Evolutionary conservation across 2,329 filamentous ascomycete species (phyloP).

Genomic region (Aspergillus quadrilineatus): DNA sequence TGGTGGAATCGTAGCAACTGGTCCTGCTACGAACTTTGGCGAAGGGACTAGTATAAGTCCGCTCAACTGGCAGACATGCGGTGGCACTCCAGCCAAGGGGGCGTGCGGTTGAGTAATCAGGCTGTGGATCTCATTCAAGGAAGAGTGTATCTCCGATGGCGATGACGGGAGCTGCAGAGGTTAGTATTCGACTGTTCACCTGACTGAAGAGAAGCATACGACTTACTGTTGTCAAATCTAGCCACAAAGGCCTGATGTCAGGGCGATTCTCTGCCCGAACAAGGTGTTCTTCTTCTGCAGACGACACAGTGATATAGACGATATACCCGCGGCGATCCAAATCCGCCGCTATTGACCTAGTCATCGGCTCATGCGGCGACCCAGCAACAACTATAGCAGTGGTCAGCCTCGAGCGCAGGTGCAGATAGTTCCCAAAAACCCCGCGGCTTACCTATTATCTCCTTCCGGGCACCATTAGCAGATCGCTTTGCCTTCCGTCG

Average conservation of each 20-base stretch:
- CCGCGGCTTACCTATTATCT: slow-evolving; percentile 63
- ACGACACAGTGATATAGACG: slow-evolving; percentile 84
- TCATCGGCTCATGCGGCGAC: slow-evolving; percentile 80
- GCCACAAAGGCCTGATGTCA: slow-evolving; percentile 76
- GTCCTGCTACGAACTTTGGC: slow-evolving; percentile 74
- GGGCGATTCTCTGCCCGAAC: slow-evolving; percentile 73
- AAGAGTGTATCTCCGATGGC: slow-evolving; percentile 55
- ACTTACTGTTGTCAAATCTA: slow-evolving; percentile 68
- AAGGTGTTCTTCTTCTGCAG: slow-evolving; percentile 77
- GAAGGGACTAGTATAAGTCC: slow-evolving; percentile 80
- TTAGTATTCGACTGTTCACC: slow-evolving; percentile 9
- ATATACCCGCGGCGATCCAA: slow-evolving; percentile 90
- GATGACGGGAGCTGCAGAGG: slow-evolving; percentile 58
- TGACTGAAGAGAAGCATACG: neutral
- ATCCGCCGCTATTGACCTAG: slow-evolving; percentile 78
- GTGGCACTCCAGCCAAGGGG: slow-evolving; percentile 71
- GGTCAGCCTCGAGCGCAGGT: slow-evolving; percentile 10
- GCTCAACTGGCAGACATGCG: slow-evolving; percentile 73
- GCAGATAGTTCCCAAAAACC: neutral
- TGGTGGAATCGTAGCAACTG: slow-evolving; percentile 80
- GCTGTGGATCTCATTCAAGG: slow-evolving; percentile 70
- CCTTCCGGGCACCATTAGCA: slow-evolving; percentile 77
- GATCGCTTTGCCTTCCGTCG: slow-evolving; percentile 76
- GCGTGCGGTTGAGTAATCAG: slow-evolving; percentile 73
- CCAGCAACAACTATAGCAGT: slow-evolving; percentile 71